Evolutionary conservation across 2,329 filamentous ascomycete species (phyloP).

Genomic region (Cladorrhinum sp.): DNA sequence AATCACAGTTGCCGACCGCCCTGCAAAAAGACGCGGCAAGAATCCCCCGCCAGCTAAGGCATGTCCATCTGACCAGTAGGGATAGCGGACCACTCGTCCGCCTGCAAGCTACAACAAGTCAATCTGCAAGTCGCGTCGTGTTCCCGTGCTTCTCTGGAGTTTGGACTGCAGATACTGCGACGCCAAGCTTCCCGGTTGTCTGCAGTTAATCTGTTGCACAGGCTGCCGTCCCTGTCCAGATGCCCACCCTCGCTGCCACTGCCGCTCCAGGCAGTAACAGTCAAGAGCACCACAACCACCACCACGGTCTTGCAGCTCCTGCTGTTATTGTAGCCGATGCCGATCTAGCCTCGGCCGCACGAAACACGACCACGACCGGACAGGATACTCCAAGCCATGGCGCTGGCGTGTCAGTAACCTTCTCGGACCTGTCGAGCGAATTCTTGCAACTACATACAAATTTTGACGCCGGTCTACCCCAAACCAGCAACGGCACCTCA

Average conservation of each 20-base stretch:
- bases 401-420: conserved; percentile 32
- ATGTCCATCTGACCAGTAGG: conserved; percentile 10
- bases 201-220: neutral
- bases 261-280: conserved; percentile 27
- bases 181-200: conserved; percentile 6
- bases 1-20: conserved; percentile 15
- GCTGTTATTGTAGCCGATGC: conserved; percentile 12
- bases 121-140: neutral
- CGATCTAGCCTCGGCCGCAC: conserved; percentile 12
- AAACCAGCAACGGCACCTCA: conserved; percentile 13
- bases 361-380: neutral
- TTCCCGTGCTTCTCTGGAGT: neutral
- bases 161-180: conserved; percentile 2
- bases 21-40: neutral
- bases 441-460: conserved; percentile 37
- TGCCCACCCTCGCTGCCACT: conserved; percentile 25
- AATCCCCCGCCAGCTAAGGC: conserved; percentile 4
- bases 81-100: neutral
- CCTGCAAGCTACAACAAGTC: neutral
- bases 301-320: conserved; percentile 11
- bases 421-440: conserved; percentile 42
- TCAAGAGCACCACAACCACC: neutral
- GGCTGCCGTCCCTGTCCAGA: conserved; percentile 18
- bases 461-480: conserved; percentile 25
- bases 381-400: conserved; percentile 5